These are phyloP conservation scores for Tulasnella sp. DNA, from an alignment of 768 basidiomycete genomes.

Conservation along the genomic window DNA sequence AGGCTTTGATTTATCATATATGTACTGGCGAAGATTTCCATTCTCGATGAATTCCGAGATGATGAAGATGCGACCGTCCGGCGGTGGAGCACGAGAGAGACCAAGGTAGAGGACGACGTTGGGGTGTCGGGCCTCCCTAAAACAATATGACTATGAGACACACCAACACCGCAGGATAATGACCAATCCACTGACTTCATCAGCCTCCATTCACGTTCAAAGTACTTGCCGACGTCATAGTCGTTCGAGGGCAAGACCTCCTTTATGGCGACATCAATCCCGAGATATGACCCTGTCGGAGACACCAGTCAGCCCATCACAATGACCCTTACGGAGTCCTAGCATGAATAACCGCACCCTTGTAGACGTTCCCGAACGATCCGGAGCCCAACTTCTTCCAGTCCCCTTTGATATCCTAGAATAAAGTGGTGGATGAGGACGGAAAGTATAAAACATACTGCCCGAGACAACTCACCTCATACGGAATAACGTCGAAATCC, in stretches of 20 bases:
- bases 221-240: slow-evolving; percentile 94
- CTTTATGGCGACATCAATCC: slow-evolving; percentile 92
- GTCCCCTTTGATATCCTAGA: slow-evolving; percentile 64
- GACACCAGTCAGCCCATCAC: slow-evolving; percentile 3
- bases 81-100: slow-evolving; percentile 61
- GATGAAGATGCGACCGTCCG: slow-evolving; percentile 81
- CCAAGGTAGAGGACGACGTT: slow-evolving; percentile 92
- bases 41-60: slow-evolving; percentile 90
- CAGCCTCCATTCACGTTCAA: slow-evolving; percentile 94
- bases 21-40: slow-evolving; percentile 84
- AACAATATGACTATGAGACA: neutral
- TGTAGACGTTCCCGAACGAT: slow-evolving; percentile 87
- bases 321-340: neutral
- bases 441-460: neutral
- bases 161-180: neutral
- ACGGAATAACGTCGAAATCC: slow-evolving; percentile 74
- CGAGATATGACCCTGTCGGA: slow-evolving; percentile 68
- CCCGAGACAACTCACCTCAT: slow-evolving; percentile 39
- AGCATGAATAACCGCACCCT: slow-evolving; percentile 33
- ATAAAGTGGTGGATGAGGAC: slow-evolving; percentile 11
- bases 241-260: slow-evolving; percentile 85
- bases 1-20: slow-evolving; percentile 67
- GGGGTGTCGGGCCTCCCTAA: slow-evolving; percentile 74
- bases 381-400: slow-evolving; percentile 89
- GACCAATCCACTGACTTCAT: slow-evolving; percentile 49